Conservation (phyloP, 164 flowering plant species). For the Magnolia officinalis region DNA sequence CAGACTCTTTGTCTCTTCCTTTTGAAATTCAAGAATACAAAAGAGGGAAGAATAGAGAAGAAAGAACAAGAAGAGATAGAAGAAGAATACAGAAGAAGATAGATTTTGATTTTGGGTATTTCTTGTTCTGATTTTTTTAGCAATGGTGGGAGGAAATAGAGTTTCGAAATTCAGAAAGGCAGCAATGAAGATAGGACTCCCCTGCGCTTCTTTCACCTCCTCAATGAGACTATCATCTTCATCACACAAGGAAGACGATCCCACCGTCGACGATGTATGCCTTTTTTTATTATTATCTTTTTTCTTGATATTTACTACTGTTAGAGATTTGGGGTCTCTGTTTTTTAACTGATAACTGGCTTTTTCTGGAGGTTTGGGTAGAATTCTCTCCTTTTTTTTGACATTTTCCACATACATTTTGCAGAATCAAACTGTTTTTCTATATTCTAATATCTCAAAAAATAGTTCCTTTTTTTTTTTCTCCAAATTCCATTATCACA, state of each 20-base stretch:
- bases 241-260: conserved; percentile 10
- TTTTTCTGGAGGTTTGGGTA: not conserved
- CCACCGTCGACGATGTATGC: conserved; percentile 13
- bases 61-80: not conserved
- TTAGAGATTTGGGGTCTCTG: not conserved
- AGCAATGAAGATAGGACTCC: conserved; percentile 23
- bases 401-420: too few species aligned
- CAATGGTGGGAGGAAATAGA: conserved; percentile 10
- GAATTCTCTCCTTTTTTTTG: not conserved
- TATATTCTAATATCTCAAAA: not conserved
- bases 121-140: not conserved
- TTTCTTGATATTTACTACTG: not conserved
- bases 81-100: not conserved
- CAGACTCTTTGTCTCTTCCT: not conserved
- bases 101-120: not conserved
- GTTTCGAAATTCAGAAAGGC: conserved; percentile 24
- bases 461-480: not conserved
- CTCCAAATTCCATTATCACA: not conserved
- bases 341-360: not conserved
- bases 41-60: not conserved
- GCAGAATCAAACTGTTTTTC: not conserved
- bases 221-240: conserved; percentile 3
- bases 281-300: not conserved
- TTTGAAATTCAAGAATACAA: not conserved
- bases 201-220: conserved; percentile 22